phyloP scores from a whole-genome alignment of 371 early-diverging fungal genomes.

The Vairimorpha ceranae region DNA sequence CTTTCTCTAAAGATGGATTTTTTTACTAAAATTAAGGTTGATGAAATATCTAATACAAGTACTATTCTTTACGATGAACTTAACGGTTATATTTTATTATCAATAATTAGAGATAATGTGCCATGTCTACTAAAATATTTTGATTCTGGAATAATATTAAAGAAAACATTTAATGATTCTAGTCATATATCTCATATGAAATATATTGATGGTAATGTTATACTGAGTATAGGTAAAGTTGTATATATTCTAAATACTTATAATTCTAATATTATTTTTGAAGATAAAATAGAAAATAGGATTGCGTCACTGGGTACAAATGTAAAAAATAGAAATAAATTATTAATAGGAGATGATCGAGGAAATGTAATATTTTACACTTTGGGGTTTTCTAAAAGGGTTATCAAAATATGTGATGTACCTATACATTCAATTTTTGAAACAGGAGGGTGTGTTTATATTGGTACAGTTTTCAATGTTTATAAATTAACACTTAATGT shows the following conservation, averaged over 20 bases:
- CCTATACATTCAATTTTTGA: constrained; percentile 24
- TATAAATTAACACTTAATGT: constrained; percentile 6
- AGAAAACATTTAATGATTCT: background rate
- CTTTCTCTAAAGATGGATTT: background rate
- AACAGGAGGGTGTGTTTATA: background rate
- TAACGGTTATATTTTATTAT: background rate
- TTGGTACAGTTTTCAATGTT: constrained; percentile 16
- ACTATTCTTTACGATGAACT: background rate
- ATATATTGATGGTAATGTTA: constrained; percentile 33
- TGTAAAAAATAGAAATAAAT: constrained; percentile 17
- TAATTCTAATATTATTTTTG: constrained; percentile 10
- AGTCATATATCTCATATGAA: constrained; percentile 30
- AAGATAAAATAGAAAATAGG: background rate
- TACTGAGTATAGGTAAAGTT: constrained; percentile 4
- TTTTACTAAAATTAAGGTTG: background rate
- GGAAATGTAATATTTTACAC: constrained; percentile 32
- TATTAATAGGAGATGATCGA: constrained; percentile 37
- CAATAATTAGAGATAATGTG: background rate
- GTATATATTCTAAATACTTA: constrained; percentile 40
- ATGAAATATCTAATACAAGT: background rate
- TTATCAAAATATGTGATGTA: constrained; percentile 16
- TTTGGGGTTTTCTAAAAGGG: background rate
- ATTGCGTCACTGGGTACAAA: constrained; percentile 29
- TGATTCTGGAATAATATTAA: background rate
- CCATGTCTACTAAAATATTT: background rate